phyloP scores from a whole-genome alignment of 2,329 filamentous ascomycete species.

The Aspergillus brasiliensis region DNA sequence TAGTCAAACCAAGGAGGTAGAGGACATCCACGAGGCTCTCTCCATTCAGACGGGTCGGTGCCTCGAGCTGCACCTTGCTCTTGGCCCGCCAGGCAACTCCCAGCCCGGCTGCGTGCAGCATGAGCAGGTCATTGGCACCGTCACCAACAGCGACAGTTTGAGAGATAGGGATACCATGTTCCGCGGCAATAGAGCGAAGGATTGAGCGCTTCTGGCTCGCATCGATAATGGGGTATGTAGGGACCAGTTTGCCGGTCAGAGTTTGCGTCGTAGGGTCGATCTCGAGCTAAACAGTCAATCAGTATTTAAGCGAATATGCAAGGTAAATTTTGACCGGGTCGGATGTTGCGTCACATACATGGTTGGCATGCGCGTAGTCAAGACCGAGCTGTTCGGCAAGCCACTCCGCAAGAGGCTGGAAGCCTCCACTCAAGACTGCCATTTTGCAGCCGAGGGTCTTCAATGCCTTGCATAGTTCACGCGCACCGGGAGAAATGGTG shows the following conservation, averaged over 20 bases:
- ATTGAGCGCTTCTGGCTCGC: conserved; percentile 60
- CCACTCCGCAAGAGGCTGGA: conserved; percentile 86
- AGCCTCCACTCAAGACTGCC: conserved; percentile 89
- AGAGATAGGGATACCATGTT: conserved; percentile 56
- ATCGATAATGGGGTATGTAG: conserved; percentile 59
- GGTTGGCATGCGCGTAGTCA: conserved; percentile 86
- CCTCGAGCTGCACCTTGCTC: conserved; percentile 63
- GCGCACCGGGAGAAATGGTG: conserved; percentile 79
- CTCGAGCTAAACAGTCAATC: conserved; percentile 44
- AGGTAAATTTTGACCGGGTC: background rate
- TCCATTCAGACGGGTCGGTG: conserved; percentile 61
- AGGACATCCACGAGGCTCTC: conserved; percentile 60
- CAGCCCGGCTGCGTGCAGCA: conserved; percentile 64
- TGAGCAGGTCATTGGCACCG: conserved; percentile 66
- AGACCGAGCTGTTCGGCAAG: conserved; percentile 78
- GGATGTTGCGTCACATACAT: conserved; percentile 51
- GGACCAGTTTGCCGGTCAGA: conserved; percentile 60
- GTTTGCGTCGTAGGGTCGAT: conserved; percentile 49
- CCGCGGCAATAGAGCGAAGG: conserved; percentile 56
- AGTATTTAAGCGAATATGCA: conserved; percentile 5
- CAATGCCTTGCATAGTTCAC: conserved; percentile 71
- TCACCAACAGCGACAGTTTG: conserved; percentile 64
- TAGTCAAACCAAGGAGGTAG: conserved; percentile 58
- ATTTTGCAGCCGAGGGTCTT: conserved; percentile 81
- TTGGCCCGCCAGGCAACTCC: conserved; percentile 68